Percentiles rank a stretch among this genome's conserved stretches.
phyloP scores from a whole-genome alignment of 1,284 basidiomycete genomes.

The Tetrapyrgos nigripes region DNA sequence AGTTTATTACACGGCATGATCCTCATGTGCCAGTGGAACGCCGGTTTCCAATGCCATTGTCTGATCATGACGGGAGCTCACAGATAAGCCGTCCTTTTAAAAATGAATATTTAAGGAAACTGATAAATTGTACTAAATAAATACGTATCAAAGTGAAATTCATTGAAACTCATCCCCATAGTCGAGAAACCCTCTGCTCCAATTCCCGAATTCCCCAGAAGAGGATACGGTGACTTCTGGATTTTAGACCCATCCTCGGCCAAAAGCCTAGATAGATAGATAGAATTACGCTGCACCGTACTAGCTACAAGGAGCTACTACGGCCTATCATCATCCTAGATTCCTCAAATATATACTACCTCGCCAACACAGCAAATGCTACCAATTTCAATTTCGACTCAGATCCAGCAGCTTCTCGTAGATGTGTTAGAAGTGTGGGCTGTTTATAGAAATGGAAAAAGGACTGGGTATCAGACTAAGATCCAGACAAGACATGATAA shows the following conservation, averaged over 20 bases:
- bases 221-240: neutral
- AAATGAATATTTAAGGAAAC: too few species aligned
- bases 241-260: neutral
- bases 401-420: constrained; percentile 24
- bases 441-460: too few species aligned
- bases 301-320: too few species aligned
- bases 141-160: neutral
- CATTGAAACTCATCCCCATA: neutral
- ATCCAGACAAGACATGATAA: neutral
- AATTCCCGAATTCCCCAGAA: constrained; percentile 3
- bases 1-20: too few species aligned
- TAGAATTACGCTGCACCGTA: too few species aligned
- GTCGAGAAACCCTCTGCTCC: neutral
- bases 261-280: too few species aligned
- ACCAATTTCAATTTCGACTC: constrained; percentile 25
- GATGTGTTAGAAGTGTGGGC: constrained; percentile 30
- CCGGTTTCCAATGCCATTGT: constrained; percentile 1
- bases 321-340: too few species aligned
- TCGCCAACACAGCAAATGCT: constrained; percentile 23
- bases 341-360: constrained; percentile 3
- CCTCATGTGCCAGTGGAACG: too few species aligned
- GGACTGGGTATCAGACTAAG: too few species aligned
- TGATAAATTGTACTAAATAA: too few species aligned
- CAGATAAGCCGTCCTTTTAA: too few species aligned
- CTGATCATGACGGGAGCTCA: neutral